Percentiles rank a stretch among this genome's conserved stretches.
Evolutionary conservation across 768 basidiomycete genomes (phyloP).

Genomic region (Botryobasidium botryosum): DNA sequence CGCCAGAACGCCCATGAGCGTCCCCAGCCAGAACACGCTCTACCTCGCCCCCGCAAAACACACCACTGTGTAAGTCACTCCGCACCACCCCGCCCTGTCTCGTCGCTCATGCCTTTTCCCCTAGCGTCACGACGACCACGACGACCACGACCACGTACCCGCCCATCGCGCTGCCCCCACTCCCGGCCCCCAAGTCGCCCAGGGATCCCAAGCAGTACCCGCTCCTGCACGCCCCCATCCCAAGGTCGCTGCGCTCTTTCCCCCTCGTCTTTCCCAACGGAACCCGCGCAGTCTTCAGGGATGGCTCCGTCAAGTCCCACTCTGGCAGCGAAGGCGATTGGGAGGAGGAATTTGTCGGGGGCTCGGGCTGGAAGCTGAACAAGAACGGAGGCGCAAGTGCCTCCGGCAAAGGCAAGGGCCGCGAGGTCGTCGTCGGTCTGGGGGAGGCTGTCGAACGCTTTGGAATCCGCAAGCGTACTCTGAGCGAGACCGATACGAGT

Average conservation of each 20-base stretch:
- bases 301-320: no score
- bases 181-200: slow-evolving; percentile 53
- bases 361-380: slow-evolving; percentile 61
- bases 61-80: slow-evolving; percentile 54
- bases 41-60: slow-evolving; percentile 69
- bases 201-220: slow-evolving; percentile 71
- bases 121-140: slow-evolving; percentile 77
- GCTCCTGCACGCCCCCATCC: slow-evolving; percentile 56
- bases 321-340: slow-evolving; percentile 38
- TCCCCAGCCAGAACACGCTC: no score
- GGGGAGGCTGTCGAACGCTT: slow-evolving; percentile 72
- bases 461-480: slow-evolving; percentile 39
- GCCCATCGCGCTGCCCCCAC: slow-evolving; percentile 62
- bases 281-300: slow-evolving; percentile 55
- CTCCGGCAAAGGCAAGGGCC: slow-evolving; percentile 28
- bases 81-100: not conserved
- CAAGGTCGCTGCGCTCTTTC: slow-evolving; percentile 53
- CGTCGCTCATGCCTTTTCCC: slow-evolving; percentile 3
- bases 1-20: no score
- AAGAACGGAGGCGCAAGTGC: slow-evolving; percentile 29
- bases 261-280: slow-evolving; percentile 70
- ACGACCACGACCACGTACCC: slow-evolving; percentile 82
- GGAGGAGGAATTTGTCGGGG: slow-evolving; percentile 47
- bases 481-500: slow-evolving; percentile 17
- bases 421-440: slow-evolving; percentile 40